Evolutionary conservation across 768 basidiomycete species (phyloP).

Genomic region (Rhodotorula paludigena): DNA sequence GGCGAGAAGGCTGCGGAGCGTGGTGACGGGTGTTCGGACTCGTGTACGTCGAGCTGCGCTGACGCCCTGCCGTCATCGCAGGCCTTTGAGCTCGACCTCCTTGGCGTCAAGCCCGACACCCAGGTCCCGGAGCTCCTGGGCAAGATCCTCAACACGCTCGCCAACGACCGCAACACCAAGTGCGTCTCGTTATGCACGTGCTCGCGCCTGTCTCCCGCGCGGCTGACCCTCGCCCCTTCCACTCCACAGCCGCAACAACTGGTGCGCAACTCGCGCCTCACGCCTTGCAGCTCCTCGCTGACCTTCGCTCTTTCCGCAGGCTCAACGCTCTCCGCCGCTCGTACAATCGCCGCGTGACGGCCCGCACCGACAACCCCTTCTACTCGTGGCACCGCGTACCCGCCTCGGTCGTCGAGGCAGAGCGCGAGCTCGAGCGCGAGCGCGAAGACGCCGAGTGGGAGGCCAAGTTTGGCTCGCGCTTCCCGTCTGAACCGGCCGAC

Average conservation of each 20-base stretch:
- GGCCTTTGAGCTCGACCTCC: constrained; percentile 34
- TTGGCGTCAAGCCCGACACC: background rate
- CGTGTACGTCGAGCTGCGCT: too few relatives aligned
- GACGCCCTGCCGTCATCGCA: background rate
- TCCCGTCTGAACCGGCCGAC: background rate
- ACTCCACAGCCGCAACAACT: background rate
- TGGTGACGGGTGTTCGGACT: too few relatives aligned
- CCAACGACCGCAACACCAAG: constrained; percentile 40
- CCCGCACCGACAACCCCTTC: constrained; percentile 33
- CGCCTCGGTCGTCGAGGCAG: constrained; percentile 11
- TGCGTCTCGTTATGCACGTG: background rate
- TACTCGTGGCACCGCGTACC: constrained; percentile 23
- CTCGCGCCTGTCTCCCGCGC: background rate
- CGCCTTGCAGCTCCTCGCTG: background rate
- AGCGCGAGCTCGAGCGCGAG: constrained; percentile 13
- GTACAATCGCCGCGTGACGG: constrained; percentile 27
- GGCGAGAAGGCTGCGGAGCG: too few relatives aligned
- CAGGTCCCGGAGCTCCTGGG: constrained; percentile 31
- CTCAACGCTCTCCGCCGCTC: constrained; percentile 29
- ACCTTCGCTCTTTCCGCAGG: background rate
- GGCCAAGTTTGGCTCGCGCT: background rate
- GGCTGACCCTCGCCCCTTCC: background rate
- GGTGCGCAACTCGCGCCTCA: background rate
- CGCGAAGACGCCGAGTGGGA: background rate
- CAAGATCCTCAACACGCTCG: constrained; percentile 35